Evolutionary conservation across 176 grass and related monocot species (phyloP).

Genomic region (Otatea glauca): DNA sequence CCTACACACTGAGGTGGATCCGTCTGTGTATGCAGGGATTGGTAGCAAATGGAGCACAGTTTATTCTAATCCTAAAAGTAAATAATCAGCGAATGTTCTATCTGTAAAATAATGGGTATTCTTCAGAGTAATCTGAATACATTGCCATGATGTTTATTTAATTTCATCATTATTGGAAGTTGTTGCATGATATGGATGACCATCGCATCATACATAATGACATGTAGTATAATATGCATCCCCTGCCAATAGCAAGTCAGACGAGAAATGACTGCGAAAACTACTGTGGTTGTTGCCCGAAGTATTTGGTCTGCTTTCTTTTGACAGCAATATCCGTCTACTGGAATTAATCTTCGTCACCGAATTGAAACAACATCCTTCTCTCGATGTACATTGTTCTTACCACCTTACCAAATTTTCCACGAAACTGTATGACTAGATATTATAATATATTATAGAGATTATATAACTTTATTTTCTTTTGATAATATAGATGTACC

Average conservation of each 20-base stretch:
- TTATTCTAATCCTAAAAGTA: not conserved
- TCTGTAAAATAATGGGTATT: not conserved
- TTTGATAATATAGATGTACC: no score
- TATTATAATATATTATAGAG: no score
- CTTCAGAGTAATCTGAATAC: not conserved
- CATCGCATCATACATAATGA: not conserved
- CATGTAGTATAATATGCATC: not conserved
- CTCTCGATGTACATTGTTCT: not conserved
- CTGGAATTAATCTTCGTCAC: not conserved
- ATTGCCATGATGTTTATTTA: not conserved
- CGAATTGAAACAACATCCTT: not conserved
- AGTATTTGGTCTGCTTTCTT: not conserved
- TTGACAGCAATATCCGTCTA: not conserved
- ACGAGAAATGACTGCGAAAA: not conserved
- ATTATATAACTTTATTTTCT: no score
- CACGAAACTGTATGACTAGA: rapidly evolving
- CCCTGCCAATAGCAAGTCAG: not conserved
- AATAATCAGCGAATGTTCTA: not conserved
- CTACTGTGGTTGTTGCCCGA: not conserved
- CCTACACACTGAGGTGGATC: no score
- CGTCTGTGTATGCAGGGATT: not conserved
- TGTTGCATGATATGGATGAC: not conserved
- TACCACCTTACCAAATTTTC: not conserved
- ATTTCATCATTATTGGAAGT: not conserved
- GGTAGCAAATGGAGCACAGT: not conserved